A percentile compares a stretch with the other conserved stretches of the same genome.
These are phyloP conservation scores for Sclerotiophoma versabilis DNA, from an alignment of 2,329 filamentous ascomycete genomes.

Conservation along the genomic window DNA sequence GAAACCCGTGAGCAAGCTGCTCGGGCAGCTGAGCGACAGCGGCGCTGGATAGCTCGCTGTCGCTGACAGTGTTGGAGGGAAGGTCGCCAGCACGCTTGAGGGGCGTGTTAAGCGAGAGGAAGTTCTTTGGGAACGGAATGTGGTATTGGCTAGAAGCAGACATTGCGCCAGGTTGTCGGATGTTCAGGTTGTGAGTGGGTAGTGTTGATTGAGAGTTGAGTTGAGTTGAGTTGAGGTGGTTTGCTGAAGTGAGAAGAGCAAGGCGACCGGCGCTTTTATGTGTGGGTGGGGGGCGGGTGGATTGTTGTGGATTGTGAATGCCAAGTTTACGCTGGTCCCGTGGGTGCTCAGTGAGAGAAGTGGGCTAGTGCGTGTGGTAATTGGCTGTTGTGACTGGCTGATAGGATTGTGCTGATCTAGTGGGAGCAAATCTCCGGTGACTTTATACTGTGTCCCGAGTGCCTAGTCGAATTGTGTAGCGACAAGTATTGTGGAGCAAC, in stretches of 20 bases:
- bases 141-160: slow-evolving; percentile 44
- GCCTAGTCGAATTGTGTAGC: slow-evolving; percentile 13
- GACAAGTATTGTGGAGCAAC: slow-evolving; percentile 18
- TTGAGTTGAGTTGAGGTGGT: slow-evolving; percentile 12
- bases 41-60: slow-evolving; percentile 16
- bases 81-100: slow-evolving; percentile 26
- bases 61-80: slow-evolving; percentile 12
- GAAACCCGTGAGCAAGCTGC: slow-evolving; percentile 44
- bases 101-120: slow-evolving; percentile 47
- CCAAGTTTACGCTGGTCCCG: slow-evolving; percentile 32
- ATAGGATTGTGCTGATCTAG: slow-evolving; percentile 19
- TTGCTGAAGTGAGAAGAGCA: slow-evolving; percentile 3
- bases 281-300: slow-evolving; percentile 13
- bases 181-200: slow-evolving; percentile 12
- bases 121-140: slow-evolving; percentile 47
- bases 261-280: slow-evolving; percentile 28
- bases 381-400: slow-evolving; percentile 34
- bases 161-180: slow-evolving; percentile 42
- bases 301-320: slow-evolving; percentile 21
- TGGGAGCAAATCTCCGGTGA: slow-evolving; percentile 18
- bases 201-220: slow-evolving; percentile 12
- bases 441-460: slow-evolving; percentile 28
- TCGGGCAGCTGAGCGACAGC: slow-evolving; percentile 28
- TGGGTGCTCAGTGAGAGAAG: slow-evolving; percentile 25
- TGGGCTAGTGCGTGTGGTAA: slow-evolving; percentile 36